phyloP scores from a whole-genome alignment of 495 filamentous ascomycete genomes.

The Apodospora peruviana region DNA sequence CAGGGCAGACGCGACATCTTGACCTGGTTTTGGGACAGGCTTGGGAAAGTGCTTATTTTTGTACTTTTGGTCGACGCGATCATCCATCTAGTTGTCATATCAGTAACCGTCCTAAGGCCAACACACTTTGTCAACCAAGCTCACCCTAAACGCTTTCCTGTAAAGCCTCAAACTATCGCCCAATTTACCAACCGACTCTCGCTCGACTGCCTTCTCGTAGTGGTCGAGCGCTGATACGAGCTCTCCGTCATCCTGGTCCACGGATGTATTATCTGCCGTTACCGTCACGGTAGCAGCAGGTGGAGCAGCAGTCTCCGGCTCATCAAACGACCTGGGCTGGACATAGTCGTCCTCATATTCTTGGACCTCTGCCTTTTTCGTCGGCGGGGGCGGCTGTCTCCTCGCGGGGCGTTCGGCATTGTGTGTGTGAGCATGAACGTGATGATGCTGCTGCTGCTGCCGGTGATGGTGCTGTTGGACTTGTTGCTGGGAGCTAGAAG shows the following conservation, averaged over 20 bases:
- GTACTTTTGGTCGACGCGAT: conserved; percentile 76
- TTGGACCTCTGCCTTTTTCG: conserved; percentile 8
- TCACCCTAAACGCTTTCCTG: conserved; percentile 79
- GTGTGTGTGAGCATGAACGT: conserved; percentile 2
- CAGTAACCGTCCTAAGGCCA: too few species aligned
- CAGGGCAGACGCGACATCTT: background rate
- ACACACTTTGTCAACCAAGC: too few species aligned
- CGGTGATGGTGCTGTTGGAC: conserved; percentile 4
- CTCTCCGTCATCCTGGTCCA: conserved; percentile 30
- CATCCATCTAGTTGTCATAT: conserved; percentile 58
- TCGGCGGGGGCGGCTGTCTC: conserved; percentile 12
- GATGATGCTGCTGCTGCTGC: conserved; percentile 5
- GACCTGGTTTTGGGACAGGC: conserved; percentile 26
- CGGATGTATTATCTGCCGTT: too few species aligned
- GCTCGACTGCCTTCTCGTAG: conserved; percentile 88
- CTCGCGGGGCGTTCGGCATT: background rate
- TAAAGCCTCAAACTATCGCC: conserved; percentile 89
- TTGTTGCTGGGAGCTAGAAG: background rate
- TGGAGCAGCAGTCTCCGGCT: conserved; percentile 13
- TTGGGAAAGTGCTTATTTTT: conserved; percentile 84
- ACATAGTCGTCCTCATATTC: conserved; percentile 32
- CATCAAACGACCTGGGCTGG: conserved; percentile 33
- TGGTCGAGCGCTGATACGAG: conserved; percentile 82
- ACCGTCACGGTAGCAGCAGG: too few species aligned
- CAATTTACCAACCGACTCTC: conserved; percentile 73